Base-by-base conservation (phyloP, 2,329 filamentous ascomycete species). In the Chaetomiaceae sp. region DNA sequence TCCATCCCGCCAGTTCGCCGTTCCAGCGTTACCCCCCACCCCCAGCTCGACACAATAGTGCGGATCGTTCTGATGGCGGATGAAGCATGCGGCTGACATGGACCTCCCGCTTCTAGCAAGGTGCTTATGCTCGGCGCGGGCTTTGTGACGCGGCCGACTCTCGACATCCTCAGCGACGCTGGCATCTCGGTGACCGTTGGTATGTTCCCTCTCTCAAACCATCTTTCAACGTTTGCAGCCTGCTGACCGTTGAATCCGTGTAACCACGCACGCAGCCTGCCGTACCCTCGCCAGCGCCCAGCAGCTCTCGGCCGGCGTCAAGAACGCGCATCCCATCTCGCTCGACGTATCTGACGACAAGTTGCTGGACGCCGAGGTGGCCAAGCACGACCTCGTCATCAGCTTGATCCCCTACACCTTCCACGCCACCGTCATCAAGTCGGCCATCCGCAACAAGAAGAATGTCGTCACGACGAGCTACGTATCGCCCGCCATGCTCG, bases 381-480 rank as follows among this genome's bases (percentile, higher is more conserved):
- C 76, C 62, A 81, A 94, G 75, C 76, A 86, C 65, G 86, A 93
- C 64, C 70, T 95, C 10, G 82, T 85, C 64, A 85, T 90, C 65
- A 80, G 73, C 62, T 67, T 97, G 68, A 95, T 97, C 59, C 91
- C 91, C 41, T 97, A 96, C 73, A 94, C 82, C 50, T 88, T 81
- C 78, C 89, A 95, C 68, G 86, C 84, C 37, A 75, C 78, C 46
- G 89, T 96, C 60, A 94, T 96, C 79, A 91, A 95, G 78, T 83
- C 85, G 29, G 91, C 89, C 54, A 96, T 97, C 70, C 80, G 84
- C 61, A 79, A 84, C 61, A 96, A 95, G 86, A 95, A 91, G 78
- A 74, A 97, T 73, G 89, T 97, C 51, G 90, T 97, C 62, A 96
- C 91, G 49, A 96, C 91, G 24, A 88, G 82, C 56, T 97, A 97